Evolutionary conservation across 805 yeast genomes (phyloP), one percentile per base, ranked within the genome.

Genomic region (Ogataea philodendri): DNA sequence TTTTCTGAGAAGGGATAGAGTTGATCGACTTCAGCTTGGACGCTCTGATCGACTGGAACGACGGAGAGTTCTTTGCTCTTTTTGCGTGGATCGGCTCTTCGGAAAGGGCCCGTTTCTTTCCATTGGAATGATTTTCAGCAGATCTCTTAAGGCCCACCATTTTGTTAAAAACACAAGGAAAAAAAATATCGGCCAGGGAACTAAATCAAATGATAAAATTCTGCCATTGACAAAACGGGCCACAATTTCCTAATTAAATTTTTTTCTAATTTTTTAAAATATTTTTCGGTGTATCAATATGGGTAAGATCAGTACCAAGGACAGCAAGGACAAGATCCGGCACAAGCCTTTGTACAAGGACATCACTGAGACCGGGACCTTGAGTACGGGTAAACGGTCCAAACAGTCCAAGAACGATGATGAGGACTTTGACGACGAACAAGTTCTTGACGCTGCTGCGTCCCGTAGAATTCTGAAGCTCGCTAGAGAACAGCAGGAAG

Each of bases 401-500:
- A 47, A 49, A 30, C 50, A 53, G 30, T 39, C 32, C 14, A 46
- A 45, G 35, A 55, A 62, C 24, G 66, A 62, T 35, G 67, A 60
- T 18, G 66, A 57, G 9, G 75, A 70, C 9, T 72, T 69, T 40
- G 64, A 68, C 22, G 80, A 71, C 16, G 88, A 80, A 30, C 78
- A 72, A 27, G 81, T 65, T 49, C 70, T 93, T 24, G 96, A 90
- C 65, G 84, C 97, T 13, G 69, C 77, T 13, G 66, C 86, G 19
- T 85, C 97, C 1, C 72, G 94, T 60, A 86, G 78, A 63, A 89
- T 93, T 60, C 68, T 93, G 48, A 85, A 84, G 57, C 69, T 93
- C 44, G 99, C 98, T 13, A 80, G 75, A 50, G 90, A 84, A 52
- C 99, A 93, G 65, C 96, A 88, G 62, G 88, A 84, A 28, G 99